Evolutionary conservation across 495 filamentous ascomycete genomes (phyloP), one percentile per base, ranked within the genome.

Genomic region (Aspergillus funiculosus): DNA sequence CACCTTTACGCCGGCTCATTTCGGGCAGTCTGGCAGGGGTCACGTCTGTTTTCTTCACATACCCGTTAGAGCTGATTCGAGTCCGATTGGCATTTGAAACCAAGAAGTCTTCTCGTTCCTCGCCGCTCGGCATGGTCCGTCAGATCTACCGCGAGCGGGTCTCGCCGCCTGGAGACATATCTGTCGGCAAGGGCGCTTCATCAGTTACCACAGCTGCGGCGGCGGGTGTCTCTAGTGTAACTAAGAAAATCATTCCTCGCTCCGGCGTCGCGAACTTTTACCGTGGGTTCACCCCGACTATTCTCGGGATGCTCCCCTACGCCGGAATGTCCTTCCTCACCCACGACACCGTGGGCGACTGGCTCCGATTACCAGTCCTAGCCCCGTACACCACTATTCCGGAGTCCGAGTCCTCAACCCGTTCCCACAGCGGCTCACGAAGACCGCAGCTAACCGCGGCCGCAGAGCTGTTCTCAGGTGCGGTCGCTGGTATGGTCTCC

Each of bases 251-350:
- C 6, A 72, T 78, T 0, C 81, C 85, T 0, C 72, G 73, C 21
- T 74, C 74, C 7, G 90, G 94, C 0, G 57, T 95, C 0, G 64
- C 79, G 30, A 97, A 97, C 63, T 98, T 98, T 65, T 98, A 94
- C 62, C 83, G 92, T 24, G 92, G 92, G 10, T 98, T 97, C 61
- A 81, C 79, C 0, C 83, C 91, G 0, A 97, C 92, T 0, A 61
- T 98, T 10, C 67, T 87, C 27, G 92, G 92, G 35, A 98, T 98
- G 91, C 61, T 98, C 10, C 92, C 92, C 2, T 98, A 98, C 55
- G 92, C 94, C 10, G 92, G 92, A 38, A 80, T 94, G 57, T 96
- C 90, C n/a, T 98, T 98, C 72, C 78, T 97, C 24, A 94, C 88
- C 0, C 92, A 98, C 63, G 92, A 98, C 59, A 85, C 85, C 3